Evolutionary conservation across 2,329 filamentous ascomycete species (phyloP), one percentile per base, ranked within the genome.

Genomic region (Pyrenochaeta sp.): DNA sequence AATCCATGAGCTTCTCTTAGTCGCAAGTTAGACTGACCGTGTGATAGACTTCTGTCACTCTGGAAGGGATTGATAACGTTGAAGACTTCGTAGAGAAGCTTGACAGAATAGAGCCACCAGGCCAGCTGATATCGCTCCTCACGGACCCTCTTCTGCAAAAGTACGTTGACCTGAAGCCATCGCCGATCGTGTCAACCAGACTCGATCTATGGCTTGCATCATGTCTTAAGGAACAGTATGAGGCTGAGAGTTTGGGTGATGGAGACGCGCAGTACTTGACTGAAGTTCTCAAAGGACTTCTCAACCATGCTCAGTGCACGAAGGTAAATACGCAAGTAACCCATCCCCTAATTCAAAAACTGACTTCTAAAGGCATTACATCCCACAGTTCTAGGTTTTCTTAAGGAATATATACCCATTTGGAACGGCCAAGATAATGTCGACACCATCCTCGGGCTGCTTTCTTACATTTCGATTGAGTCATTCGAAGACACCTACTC

Each of bases 91-190:
- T 92, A 5, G 84, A 86, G 44, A 90, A 86, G 55, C 77, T 96
- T 8, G 91, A 96, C 66, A 90, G 85, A 64, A 88, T 96, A 27
- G 91, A 95, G 74, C 80, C 93, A 40, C 92, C 92, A 0, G 93
- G 91, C 62, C 92, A 96, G 76, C 82, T 96, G 1, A 87, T 93
- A 40, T 91, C 92, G 5, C 87, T 91, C 3, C 80, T 96, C 13
- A 86, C 85, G 1, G 91, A 96, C 69, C 90, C 90, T 2, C 80
- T 96, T 30, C 84, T 94, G 1, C 91, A 94, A 73, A 95, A 94
- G 71, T 85, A 82, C 52, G 81, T 94, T 25, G 79, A 92, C 34
- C 79, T 91, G n/a, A 74, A 60, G 7, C 70, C 75, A 12, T 73
- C 75, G 1, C 65, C 68, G 9, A 68, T 69, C 2, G 57, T 63